Conservation (phyloP, 2,329 filamentous ascomycete species). For the Apiospora marii region DNA sequence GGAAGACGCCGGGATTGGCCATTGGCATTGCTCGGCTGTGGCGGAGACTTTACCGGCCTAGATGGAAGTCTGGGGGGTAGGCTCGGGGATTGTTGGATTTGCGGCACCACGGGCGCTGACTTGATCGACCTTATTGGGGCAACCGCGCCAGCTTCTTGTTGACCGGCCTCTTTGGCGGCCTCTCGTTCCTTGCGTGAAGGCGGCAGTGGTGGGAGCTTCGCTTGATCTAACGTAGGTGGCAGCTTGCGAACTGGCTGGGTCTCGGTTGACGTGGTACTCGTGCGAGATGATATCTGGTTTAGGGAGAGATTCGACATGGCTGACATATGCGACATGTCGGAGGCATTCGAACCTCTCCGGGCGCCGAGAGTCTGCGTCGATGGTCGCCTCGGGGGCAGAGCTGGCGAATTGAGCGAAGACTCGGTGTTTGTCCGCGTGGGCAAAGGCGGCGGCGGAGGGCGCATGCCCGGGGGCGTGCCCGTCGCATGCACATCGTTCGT, state of each 20-base stretch:
- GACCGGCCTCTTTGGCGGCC: conserved; percentile 47
- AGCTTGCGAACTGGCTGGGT: conserved; percentile 51
- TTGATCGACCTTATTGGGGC: conserved; percentile 47
- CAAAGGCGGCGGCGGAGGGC: conserved; percentile 46
- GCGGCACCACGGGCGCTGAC: conserved; percentile 47
- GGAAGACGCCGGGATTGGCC: conserved; percentile 49
- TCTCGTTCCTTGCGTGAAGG: conserved; percentile 63
- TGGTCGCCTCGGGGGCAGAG: conserved; percentile 58
- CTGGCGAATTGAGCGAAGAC: conserved; percentile 51
- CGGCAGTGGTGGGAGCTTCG: conserved; percentile 65
- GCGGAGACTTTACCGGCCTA: conserved; percentile 50
- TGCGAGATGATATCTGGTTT: conserved; percentile 54
- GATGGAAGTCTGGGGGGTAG: conserved; percentile 61
- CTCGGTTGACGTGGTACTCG: conserved; percentile 56
- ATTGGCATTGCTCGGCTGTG: conserved; percentile 35
- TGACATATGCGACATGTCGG: conserved; percentile 63
- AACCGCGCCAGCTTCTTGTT: conserved; percentile 42
- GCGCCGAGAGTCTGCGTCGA: conserved; percentile 52
- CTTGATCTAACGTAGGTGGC: conserved; percentile 62
- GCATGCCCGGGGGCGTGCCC: conserved; percentile 32
- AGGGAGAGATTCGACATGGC: conserved; percentile 61
- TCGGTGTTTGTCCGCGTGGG: conserved; percentile 50
- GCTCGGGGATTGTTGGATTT: conserved; percentile 43
- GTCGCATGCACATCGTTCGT: conserved; percentile 39
- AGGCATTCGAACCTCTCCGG: conserved; percentile 65